phyloP scores from a whole-genome alignment of 2,329 filamentous ascomycete species.

The Xenoacremonium recifei region DNA sequence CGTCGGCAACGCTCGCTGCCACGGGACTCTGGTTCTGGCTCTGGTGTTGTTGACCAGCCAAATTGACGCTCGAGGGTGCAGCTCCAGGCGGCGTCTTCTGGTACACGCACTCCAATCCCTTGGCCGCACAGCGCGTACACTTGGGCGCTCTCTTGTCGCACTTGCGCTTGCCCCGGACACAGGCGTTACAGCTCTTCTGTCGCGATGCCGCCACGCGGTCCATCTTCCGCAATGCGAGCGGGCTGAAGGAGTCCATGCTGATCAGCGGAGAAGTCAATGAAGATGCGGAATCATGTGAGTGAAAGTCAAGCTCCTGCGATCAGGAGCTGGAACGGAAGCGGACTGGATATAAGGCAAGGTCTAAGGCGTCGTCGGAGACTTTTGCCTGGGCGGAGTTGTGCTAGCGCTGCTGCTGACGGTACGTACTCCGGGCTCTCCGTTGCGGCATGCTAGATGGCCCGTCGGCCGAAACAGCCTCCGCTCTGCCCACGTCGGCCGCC shows the following conservation, averaged over 20 bases:
- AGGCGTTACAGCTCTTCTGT: constrained; percentile 50
- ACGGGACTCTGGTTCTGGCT: constrained; percentile 21
- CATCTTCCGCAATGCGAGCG: constrained; percentile 27
- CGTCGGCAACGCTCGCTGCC: constrained; percentile 10
- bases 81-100: constrained; percentile 31
- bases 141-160: constrained; percentile 45
- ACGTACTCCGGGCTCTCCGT: no score
- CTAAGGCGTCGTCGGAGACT: not conserved
- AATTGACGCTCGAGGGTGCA: not conserved
- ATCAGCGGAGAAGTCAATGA: not conserved
- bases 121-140: constrained; percentile 42
- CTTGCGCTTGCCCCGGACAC: constrained; percentile 45
- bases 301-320: no score
- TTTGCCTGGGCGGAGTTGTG: constrained; percentile 9
- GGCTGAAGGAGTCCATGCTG: constrained; percentile 24
- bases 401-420: no score
- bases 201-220: constrained; percentile 40
- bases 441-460: no score
- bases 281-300: not conserved
- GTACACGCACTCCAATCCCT: constrained; percentile 42
- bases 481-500: constrained; percentile 2
- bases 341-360: not conserved
- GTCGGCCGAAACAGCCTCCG: no score
- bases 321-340: not conserved
- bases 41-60: not conserved